A percentile compares a stretch with the other conserved stretches of the same genome.
Evolutionary conservation across 176 grass and related monocot species (phyloP).

Genomic region (Triticum timopheevii): DNA sequence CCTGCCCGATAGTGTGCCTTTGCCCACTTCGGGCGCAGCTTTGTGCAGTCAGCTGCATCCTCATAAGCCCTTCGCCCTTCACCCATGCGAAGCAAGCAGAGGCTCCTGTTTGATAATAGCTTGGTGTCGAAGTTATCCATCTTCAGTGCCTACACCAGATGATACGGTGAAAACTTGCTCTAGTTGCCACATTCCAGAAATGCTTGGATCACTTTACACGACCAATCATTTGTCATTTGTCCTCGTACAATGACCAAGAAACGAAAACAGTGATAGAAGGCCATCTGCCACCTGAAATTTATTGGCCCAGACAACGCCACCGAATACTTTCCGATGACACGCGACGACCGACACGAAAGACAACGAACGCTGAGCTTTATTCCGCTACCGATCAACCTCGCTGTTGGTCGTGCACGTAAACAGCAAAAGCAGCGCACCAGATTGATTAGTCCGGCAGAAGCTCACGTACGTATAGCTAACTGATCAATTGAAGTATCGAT

Average conservation of each 20-base stretch:
- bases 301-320: too few relatives aligned
- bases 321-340: too few relatives aligned
- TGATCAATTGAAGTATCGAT: too few relatives aligned
- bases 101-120: constrained; percentile 49
- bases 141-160: constrained; percentile 29
- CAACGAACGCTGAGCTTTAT: too few relatives aligned
- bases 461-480: too few relatives aligned
- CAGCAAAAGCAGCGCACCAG: too few relatives aligned
- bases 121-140: constrained; percentile 23
- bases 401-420: too few relatives aligned
- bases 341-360: too few relatives aligned
- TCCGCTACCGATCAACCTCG: too few relatives aligned
- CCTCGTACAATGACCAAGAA: background rate
- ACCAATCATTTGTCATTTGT: background rate
- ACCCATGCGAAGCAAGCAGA: constrained; percentile 47
- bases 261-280: background rate
- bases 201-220: background rate
- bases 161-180: background rate
- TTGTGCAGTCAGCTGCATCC: constrained; percentile 25
- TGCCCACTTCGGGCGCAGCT: constrained; percentile 34
- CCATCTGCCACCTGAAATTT: background rate
- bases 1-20: constrained; percentile 39
- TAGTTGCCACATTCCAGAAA: too few relatives aligned
- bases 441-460: too few relatives aligned
- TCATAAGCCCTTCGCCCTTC: constrained; percentile 30